Percentiles rank a stretch among this genome's conserved stretches.
Evolutionary conservation across 257 asterid genomes (phyloP).

Genomic region (Buddleja alternifolia): DNA sequence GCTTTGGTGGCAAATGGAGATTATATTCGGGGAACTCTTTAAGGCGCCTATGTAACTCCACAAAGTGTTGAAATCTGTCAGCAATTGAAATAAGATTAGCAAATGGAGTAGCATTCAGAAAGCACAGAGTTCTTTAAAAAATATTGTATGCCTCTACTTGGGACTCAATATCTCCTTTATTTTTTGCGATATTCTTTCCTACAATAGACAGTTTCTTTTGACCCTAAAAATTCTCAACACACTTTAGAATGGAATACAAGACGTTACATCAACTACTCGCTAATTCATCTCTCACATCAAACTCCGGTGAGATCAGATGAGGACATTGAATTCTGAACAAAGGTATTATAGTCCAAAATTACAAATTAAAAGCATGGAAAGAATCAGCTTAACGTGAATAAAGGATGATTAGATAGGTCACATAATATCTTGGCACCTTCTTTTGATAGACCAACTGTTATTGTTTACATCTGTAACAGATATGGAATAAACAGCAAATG

Average conservation of each 20-base stretch:
- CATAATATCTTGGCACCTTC: conserved; percentile 63
- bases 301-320: conserved; percentile 7
- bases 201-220: background rate
- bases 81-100: conserved; percentile 35
- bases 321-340: conserved; percentile 15
- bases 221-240: conserved; percentile 12
- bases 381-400: conserved; percentile 22
- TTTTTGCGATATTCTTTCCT: conserved; percentile 9
- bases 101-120: conserved; percentile 17
- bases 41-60: conserved; percentile 95
- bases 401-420: conserved; percentile 15
- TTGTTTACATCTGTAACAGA: conserved; percentile 79
- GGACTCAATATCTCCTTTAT: conserved; percentile 14
- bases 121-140: conserved; percentile 16
- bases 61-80: conserved; percentile 90
- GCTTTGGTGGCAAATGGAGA: conserved; percentile 98
- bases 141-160: conserved; percentile 11
- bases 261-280: background rate
- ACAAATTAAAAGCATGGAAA: background rate
- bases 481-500: conserved; percentile 83
- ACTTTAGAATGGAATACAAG: conserved; percentile 17
- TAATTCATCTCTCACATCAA: conserved; percentile 15
- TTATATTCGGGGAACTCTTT: conserved; percentile 86
- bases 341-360: conserved; percentile 10
- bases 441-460: conserved; percentile 94